Conservation (phyloP, 2,329 filamentous ascomycete genomes). For the Aureobasidium sp. region DNA sequence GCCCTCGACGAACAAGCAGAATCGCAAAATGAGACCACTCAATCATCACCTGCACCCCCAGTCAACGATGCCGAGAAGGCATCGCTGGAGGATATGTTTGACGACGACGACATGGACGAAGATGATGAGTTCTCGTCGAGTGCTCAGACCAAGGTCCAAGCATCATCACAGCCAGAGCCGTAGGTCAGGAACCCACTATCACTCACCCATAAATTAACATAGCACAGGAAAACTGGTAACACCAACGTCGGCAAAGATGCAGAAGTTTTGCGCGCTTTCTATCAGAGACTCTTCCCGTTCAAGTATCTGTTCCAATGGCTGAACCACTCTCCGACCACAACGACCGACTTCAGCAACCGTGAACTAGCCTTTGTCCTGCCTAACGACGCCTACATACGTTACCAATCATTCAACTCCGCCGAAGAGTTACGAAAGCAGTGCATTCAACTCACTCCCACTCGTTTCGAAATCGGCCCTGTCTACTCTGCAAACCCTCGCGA, state of each 20-base stretch:
- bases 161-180: constrained; percentile 35
- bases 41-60: constrained; percentile 17
- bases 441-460: constrained; percentile 75
- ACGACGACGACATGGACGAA: constrained; percentile 49
- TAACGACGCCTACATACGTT: constrained; percentile 86
- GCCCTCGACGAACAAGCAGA: constrained; percentile 14
- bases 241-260: constrained; percentile 44
- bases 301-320: constrained; percentile 95
- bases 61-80: constrained; percentile 24
- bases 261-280: constrained; percentile 87
- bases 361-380: constrained; percentile 96
- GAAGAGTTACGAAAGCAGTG: constrained; percentile 85
- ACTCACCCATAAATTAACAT: constrained; percentile 24
- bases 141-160: constrained; percentile 39
- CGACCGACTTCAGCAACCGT: constrained; percentile 81
- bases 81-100: constrained; percentile 54
- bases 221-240: constrained; percentile 24
- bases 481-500: constrained; percentile 92
- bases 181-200: constrained; percentile 24
- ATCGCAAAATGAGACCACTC: constrained; percentile 19
- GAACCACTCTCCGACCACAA: constrained; percentile 82
- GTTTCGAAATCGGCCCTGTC: constrained; percentile 98
- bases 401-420: constrained; percentile 68
- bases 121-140: constrained; percentile 54
- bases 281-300: constrained; percentile 92